Evolutionary conservation across 805 yeast species (phyloP).

Genomic region (Wickerhamomyces xylosicus): DNA sequence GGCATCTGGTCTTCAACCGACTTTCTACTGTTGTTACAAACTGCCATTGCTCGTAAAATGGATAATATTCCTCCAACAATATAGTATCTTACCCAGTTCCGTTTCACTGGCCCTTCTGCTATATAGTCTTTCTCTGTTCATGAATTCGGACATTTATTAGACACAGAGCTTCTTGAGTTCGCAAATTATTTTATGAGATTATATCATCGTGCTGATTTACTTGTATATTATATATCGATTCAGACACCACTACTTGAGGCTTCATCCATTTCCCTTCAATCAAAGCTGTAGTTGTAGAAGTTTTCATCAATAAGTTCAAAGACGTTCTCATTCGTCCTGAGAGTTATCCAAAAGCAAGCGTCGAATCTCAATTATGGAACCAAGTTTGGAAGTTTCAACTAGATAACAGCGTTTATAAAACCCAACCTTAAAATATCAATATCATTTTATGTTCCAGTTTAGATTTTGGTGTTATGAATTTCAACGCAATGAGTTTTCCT

Average conservation of each 20-base stretch:
- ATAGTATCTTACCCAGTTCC: slow-evolving; percentile 9
- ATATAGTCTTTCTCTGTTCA: slow-evolving; percentile 11
- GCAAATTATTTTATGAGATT: slow-evolving; percentile 13
- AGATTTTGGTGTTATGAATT: too few relatives aligned
- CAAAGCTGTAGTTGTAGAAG: slow-evolving; percentile 11
- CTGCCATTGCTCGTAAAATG: slow-evolving; percentile 8
- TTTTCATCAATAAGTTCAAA: slow-evolving; percentile 8
- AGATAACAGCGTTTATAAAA: too few relatives aligned
- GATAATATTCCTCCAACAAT: slow-evolving; percentile 18
- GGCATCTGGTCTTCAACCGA: too few relatives aligned
- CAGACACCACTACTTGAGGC: slow-evolving; percentile 12
- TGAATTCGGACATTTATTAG: slow-evolving; percentile 3
- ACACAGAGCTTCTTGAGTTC: slow-evolving; percentile 5
- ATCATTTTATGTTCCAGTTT: too few relatives aligned
- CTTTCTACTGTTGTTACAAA: too few relatives aligned
- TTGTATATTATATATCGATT: slow-evolving; percentile 14
- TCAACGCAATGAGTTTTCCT: too few relatives aligned
- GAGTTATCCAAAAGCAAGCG: slow-evolving; percentile 14
- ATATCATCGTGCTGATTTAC: slow-evolving; percentile 14
- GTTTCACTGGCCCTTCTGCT: slow-evolving; percentile 18
- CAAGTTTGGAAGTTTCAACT: too few relatives aligned
- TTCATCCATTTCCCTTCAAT: slow-evolving; percentile 14
- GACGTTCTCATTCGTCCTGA: slow-evolving; percentile 5
- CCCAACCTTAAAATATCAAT: too few relatives aligned
- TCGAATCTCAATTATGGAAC: slow-evolving; percentile 2